Base-by-base conservation (phyloP, 2,329 filamentous ascomycete genomes). In the Penicillium olsonii region DNA sequence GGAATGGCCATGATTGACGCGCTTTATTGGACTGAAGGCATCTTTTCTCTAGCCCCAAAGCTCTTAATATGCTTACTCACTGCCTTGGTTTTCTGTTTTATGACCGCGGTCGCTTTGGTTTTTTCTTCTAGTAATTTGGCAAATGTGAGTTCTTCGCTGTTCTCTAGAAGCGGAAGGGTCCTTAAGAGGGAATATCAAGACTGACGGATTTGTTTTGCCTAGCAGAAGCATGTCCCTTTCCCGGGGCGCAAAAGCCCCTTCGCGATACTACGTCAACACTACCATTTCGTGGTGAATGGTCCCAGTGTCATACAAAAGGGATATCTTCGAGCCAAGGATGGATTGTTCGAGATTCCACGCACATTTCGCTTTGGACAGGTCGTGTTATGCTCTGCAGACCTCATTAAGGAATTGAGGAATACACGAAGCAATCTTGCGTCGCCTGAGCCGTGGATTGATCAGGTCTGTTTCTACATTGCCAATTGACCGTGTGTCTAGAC, bases 401-500 rank as follows among this genome's bases (percentile, higher is more conserved):
- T 61, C n/a, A 56, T 59, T 10, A 54, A 61, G 15, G 58, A 58
- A 19, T 34, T 61, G 34, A 54, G 45, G 12, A 59, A 49, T 20
- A 49, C 42, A 9, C 43, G 35, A 14, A 54, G 52, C 33, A 43
- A 49, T 6, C 38, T 55, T 27, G 51, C 46, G 8, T 61, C 58
- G 1, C 55, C 58, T 1, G 58, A 61, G 44, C 58, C 58, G 26
- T 61, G 56, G 58, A 57, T 61, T 50, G 58, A 61, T 20, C 54
- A 61, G 50, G 54, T 59, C 8, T 8, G n/a, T 39, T 27, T 24
- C n/a, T n/a, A 5, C 10, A 17, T n/a, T 15, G 4, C n/a, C 19
- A 15, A 26, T 15, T 26, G 20, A 18, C 14, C 1, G 5, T 12
- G 2, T 12, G 14, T 4, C 12, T n/a, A n/a, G 29, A 5, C 11